Evolutionary conservation across 2,329 filamentous ascomycete genomes (phyloP).

Genomic region (Colletotrichum sp.): DNA sequence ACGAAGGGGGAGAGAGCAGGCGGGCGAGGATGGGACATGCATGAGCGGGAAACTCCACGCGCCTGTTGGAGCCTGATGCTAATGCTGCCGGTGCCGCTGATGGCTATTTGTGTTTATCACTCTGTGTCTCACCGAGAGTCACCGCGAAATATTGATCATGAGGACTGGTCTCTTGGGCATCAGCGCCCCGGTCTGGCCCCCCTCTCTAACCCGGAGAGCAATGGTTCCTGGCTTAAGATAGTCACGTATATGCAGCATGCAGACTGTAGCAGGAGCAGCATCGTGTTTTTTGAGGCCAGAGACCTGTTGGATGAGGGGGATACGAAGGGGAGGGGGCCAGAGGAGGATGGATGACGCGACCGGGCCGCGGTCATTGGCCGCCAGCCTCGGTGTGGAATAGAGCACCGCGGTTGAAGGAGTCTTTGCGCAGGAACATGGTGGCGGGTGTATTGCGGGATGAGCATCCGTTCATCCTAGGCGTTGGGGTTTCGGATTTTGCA

Average conservation of each 20-base stretch:
- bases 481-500: not conserved
- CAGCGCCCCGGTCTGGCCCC: not conserved
- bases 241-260: not conserved
- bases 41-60: not conserved
- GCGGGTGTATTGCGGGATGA: not conserved
- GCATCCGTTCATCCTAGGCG: not conserved
- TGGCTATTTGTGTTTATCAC: not conserved
- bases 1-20: not conserved
- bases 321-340: not conserved
- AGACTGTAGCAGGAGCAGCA: not conserved
- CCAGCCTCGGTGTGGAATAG: not conserved
- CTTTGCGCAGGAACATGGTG: not conserved
- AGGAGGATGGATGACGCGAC: not conserved
- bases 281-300: not conserved
- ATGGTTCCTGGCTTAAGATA: not conserved
- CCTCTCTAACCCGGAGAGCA: not conserved
- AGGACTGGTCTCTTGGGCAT: not conserved
- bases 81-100: not conserved
- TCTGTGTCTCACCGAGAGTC: not conserved
- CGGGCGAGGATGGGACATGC: not conserved
- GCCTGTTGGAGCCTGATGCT: not conserved
- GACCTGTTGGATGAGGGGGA: not conserved
- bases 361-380: not conserved
- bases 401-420: not conserved
- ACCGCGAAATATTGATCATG: not conserved